Evolutionary conservation across 257 asterid genomes (phyloP), one percentile per base, ranked within the genome.

Genomic region (Solanum paucissectum): DNA sequence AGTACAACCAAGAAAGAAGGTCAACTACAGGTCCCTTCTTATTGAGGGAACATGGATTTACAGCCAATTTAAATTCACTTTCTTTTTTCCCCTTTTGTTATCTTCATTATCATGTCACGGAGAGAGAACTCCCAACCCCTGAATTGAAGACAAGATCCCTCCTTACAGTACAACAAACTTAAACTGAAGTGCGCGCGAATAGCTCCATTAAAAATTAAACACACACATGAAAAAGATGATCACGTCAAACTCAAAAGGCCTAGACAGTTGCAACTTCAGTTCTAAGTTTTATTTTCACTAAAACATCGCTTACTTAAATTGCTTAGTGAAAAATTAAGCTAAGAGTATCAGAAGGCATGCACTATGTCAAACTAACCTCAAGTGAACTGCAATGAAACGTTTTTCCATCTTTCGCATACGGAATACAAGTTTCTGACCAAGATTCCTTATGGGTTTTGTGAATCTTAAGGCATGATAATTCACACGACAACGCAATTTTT

Each of bases 391-490:
- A 91, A 96, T 95, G 90, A 91, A 97, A 58, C 98, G 99, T 73
- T 90, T 91, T 87, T 95, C 93, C 98, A 92, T 94, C 92, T 93
- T 96, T 89, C 91, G 92, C 98, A 97, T 95, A 89, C 94, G 95
- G 21, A 89, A 91, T 83, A 97, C 97, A 88, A 97, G 92, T 90
- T 86, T 94, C 91, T 92, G 98, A 36, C 99, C 99, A 88, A 97
- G 89, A 87, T 87, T 94, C 90, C 96, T 91, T 68, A 95, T 91
- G 40, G 98, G 94, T 91, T 94, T 97, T 23, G 98, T 97, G 88
- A 97, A 97, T 94, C 97, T 92, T 84, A 97, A 92, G 83, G 98
- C 99, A 92, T 97, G 96, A 90, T 95, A 97, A 88, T 97, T 97
- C 82, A 97, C 98, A 77, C 99, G 94, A 89, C 99, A 97, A 12